Evolutionary conservation across 306 rosid genomes (phyloP).

Genomic region (Cucumis cinereus): DNA sequence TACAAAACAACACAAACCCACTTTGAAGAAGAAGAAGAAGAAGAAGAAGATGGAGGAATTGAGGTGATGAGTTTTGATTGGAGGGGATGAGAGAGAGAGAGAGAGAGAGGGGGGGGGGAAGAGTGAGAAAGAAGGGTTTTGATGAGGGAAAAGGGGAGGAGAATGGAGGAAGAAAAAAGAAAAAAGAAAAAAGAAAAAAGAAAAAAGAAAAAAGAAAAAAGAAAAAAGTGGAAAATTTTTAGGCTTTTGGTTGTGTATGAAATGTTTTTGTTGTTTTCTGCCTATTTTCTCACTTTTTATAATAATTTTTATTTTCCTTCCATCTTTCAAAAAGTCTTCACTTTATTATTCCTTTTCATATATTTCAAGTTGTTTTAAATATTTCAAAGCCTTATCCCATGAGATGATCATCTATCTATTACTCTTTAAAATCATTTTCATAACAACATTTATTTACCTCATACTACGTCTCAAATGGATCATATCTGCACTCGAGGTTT

Average conservation of each 20-base stretch:
- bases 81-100: not conserved
- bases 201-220: not conserved
- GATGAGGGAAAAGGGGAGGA: not conserved
- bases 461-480: too few species aligned
- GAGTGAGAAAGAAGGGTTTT: slow-evolving; percentile 12
- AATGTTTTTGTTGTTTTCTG: slow-evolving; percentile 1
- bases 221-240: not conserved
- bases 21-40: too few species aligned
- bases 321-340: not conserved
- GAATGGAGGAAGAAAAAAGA: not conserved
- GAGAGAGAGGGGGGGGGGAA: not conserved
- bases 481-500: too few species aligned
- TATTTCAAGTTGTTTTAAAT: not conserved
- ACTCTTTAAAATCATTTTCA: too few species aligned
- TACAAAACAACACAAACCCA: too few species aligned
- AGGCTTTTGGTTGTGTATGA: not conserved
- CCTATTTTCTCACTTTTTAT: not conserved
- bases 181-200: too few species aligned
- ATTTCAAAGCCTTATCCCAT: not conserved
- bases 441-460: too few species aligned
- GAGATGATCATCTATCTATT: not conserved
- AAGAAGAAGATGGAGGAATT: too few species aligned
- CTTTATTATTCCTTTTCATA: not conserved
- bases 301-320: not conserved
- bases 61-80: not conserved